Base-by-base conservation (phyloP, 257 asterid species). In the Petrea volubilis region DNA sequence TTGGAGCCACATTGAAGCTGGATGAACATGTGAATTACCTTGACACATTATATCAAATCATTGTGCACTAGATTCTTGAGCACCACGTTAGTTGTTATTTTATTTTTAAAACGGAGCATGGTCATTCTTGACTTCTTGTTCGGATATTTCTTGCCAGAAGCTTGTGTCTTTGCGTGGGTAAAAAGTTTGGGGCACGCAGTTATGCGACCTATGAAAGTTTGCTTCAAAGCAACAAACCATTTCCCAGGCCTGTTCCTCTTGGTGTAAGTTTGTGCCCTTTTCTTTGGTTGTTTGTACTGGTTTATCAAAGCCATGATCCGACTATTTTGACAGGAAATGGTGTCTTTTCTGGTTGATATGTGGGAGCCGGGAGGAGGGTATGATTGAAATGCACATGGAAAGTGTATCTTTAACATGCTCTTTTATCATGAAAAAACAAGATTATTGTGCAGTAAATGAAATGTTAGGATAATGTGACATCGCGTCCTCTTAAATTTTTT, bases 221-320 rank as follows among this genome's bases (percentile, higher is more conserved):
- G 79, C 85, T 88, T 28, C 79, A 81, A 28, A 83, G 81, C 77
- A 78, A 74, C 81, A 70, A 81, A 72, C 83, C 86, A 60, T 87
- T 86, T 73, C 82, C 81, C 28, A 83, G 73, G 68, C 94, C 88
- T 60, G 60, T 88, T 67, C 92, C 89, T 0, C 91, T 88, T 7
- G 73, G 78, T 44, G 96, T 90, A 84, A 77, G 88, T 68, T 67
- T 64, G 21, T 34, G 36, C 23, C 64, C 25, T 27, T 7, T 6
- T 29, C 24, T 2, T 21, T 10, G 28, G 46, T 27, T 20, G 40
- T 64, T 51, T 20, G 34, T 57, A 17, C 6, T n/a, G 2, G 12
- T 55, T 23, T 58, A 15, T 29, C 15, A 21, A 51, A 7, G 49
- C 27, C 12, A 15, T 27, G 55, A 46, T 66, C 71, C 14, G 68